Percentiles rank a stretch among this genome's conserved stretches.
Evolutionary conservation across 1,284 basidiomycete genomes (phyloP).

Genomic region (Sporisorium iseilematis-ciliati): DNA sequence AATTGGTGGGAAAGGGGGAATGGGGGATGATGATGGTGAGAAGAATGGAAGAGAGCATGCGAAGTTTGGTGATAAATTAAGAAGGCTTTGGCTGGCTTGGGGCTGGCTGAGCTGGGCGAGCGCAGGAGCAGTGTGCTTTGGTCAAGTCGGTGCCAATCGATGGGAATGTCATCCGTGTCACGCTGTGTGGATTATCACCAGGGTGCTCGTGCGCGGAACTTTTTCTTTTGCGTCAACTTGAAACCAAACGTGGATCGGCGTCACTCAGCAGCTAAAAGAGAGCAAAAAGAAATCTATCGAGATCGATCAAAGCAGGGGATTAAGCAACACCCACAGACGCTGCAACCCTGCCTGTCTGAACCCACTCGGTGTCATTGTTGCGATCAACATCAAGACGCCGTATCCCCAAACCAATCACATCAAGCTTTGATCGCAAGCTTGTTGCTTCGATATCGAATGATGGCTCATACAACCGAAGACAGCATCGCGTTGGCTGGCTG

Average conservation of each 20-base stretch:
- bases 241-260: background rate
- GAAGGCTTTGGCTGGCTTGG: slow-evolving; percentile 4
- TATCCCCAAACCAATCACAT: no score
- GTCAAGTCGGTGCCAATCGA: slow-evolving; percentile 7
- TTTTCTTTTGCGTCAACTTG: slow-evolving; percentile 7
- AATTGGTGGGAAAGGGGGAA: slow-evolving; percentile 1
- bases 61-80: slow-evolving; percentile 3
- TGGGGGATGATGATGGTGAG: slow-evolving; percentile 22
- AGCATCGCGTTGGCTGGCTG: no score
- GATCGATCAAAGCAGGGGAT: background rate
- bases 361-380: no score
- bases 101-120: no score
- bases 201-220: slow-evolving; percentile 7
- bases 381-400: no score
- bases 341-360: no score
- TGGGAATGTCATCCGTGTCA: background rate
- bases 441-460: no score
- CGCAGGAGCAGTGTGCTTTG: no score
- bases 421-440: no score
- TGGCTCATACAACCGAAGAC: no score
- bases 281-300: background rate
- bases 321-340: no score
- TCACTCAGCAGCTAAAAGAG: background rate
- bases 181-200: background rate
- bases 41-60: slow-evolving; percentile 14